Evolutionary conservation across 2,329 filamentous ascomycete genomes (phyloP), one percentile per base, ranked within the genome.

Genomic region (Trematosphaeria pertusa): DNA sequence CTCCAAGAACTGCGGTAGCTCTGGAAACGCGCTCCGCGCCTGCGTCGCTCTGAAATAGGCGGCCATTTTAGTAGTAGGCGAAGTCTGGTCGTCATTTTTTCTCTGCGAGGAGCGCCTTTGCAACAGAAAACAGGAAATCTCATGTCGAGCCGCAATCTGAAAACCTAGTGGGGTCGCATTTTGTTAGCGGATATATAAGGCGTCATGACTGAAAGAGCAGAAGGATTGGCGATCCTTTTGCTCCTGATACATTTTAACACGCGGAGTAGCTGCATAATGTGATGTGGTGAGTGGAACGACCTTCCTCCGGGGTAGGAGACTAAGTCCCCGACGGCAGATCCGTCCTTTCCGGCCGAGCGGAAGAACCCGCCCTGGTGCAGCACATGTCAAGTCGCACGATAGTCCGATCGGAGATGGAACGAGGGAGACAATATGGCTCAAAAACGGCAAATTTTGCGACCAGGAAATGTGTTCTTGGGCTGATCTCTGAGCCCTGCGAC

Each of bases 1-100:
- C 12, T 54, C 49, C 5, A 46, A 49, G 30, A 52, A 48, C 19
- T 43, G 39, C 10, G 39, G 40, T 8, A 40, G 19, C 3, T 31
- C 18, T n/a, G 40, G 50, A 38, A 50, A 48, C 11, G 46, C 36
- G 18, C 18, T 24, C 36, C 10, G n/a, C 2, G 18, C 17, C 15
- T 37, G 10, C 15, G 33, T 30, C 18, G 42, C n/a, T 30, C 22
- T 22, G 20, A 44, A 44, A 37, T 44, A 33, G 24, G 33, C 42
- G 4, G 42, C 42, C 42, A 44, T 44, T 14, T 20, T 37, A 11
- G 18, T 20, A 22, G 22, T 39, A 11, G 19, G n/a, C 36, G 8
- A 14, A 7, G n/a, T 15, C 5, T 26, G n/a, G 7, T 17, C 6
- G 22, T 12, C 26, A n/a, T 15, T 5, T 5, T 30, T 24, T 10